phyloP scores from a whole-genome alignment of 202 grass and related monocot species.

The Schoenoplectus triqueter region DNA sequence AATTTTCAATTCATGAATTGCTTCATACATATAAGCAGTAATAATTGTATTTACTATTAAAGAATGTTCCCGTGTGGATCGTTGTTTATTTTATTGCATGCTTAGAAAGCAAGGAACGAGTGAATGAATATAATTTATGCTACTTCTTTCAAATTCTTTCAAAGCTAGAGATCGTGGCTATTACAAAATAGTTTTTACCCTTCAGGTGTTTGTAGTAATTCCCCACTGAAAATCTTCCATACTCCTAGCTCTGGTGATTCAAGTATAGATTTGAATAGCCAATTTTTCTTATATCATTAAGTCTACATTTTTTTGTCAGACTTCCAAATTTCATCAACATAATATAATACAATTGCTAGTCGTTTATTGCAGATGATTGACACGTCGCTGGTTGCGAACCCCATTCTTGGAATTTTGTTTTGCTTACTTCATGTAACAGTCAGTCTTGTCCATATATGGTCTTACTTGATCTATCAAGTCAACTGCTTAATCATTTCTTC shows the following conservation, averaged over 20 bases:
- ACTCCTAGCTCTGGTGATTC: not conserved
- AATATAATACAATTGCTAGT: not conserved
- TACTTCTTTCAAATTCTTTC: too few relatives aligned
- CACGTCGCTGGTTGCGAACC: conserved; percentile 52
- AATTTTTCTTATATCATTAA: not conserved
- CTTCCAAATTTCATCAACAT: not conserved
- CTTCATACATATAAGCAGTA: not conserved
- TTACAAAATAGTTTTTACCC: conserved; percentile 9
- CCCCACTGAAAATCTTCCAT: conserved; percentile 5
- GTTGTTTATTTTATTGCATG: not conserved
- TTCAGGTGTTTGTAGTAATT: conserved; percentile 34
- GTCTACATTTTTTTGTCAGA: not conserved
- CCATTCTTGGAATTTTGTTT: conserved; percentile 65
- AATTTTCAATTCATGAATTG: not conserved
- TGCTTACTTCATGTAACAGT: conserved; percentile 62
- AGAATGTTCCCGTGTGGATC: not conserved
- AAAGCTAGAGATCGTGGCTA: not conserved
- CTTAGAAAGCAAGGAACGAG: not conserved
- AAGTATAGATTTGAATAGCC: not conserved
- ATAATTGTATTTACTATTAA: conserved; percentile 14
- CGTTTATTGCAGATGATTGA: conserved; percentile 51
- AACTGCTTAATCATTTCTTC: conserved; percentile 69
- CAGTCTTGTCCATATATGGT: conserved; percentile 55
- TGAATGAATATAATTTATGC: not conserved
- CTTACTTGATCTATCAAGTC: conserved; percentile 55